phyloP scores from a whole-genome alignment of 768 basidiomycete genomes.

The Termitomyces titanicus region DNA sequence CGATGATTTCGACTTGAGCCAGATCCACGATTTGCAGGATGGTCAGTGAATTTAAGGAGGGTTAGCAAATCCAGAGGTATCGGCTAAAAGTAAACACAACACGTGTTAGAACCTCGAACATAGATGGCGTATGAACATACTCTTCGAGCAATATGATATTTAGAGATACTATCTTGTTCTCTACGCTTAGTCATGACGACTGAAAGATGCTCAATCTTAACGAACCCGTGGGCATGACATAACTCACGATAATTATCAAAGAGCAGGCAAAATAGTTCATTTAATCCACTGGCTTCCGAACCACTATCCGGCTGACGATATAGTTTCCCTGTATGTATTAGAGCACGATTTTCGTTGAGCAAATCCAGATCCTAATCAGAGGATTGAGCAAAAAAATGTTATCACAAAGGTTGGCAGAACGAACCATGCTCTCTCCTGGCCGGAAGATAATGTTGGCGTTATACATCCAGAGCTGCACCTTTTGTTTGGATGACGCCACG shows the following conservation, averaged over 20 bases:
- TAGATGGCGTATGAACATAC: conserved; percentile 38
- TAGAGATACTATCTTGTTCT: conserved; percentile 68
- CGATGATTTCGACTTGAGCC: conserved; percentile 57
- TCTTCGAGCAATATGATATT: conserved; percentile 74
- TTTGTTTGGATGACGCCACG: conserved; percentile 79
- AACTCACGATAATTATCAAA: conserved; percentile 92
- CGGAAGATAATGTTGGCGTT: conserved; percentile 77
- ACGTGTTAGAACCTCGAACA: neutral
- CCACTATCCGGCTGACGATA: conserved; percentile 80
- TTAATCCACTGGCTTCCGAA: conserved; percentile 76
- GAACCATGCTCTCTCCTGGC: conserved; percentile 63
- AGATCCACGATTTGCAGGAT: conserved; percentile 62
- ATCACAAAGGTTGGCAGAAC: conserved; percentile 13
- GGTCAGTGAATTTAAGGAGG: conserved; percentile 77
- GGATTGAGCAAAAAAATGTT: neutral
- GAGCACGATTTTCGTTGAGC: conserved; percentile 74
- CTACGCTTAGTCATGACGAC: conserved; percentile 84
- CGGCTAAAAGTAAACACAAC: conserved; percentile 50
- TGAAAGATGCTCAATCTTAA: conserved; percentile 24
- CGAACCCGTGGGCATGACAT: neutral
- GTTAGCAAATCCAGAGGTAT: conserved; percentile 89
- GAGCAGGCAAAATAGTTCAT: conserved; percentile 81
- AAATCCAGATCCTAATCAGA: conserved; percentile 76
- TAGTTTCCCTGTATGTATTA: conserved; percentile 81
- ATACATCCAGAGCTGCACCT: conserved; percentile 86